A percentile compares a stretch with the other conserved stretches of the same genome.
Evolutionary conservation across 2,329 filamentous ascomycete genomes (phyloP).

Genomic region (Apiospora koreana): DNA sequence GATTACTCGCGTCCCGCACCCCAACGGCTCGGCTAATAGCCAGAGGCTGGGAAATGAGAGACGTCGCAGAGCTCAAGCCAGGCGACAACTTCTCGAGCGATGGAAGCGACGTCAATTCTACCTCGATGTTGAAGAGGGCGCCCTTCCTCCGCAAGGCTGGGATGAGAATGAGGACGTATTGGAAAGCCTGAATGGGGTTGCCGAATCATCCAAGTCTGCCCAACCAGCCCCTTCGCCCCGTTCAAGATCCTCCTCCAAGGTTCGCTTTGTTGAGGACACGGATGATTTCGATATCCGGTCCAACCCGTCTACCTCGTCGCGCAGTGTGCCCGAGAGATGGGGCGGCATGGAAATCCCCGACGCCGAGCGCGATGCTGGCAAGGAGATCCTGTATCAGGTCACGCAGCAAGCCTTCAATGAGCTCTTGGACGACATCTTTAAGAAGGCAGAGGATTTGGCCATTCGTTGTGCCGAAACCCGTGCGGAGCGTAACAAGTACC

Average conservation of each 20-base stretch:
- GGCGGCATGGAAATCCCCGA: conserved; percentile 78
- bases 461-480: conserved; percentile 67
- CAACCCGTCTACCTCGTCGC: conserved; percentile 72
- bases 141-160: conserved; percentile 64
- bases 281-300: conserved; percentile 71
- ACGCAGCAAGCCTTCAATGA: conserved; percentile 94
- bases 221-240: conserved; percentile 47
- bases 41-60: conserved; percentile 39
- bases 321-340: conserved; percentile 73
- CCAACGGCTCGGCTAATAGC: conserved; percentile 34
- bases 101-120: conserved; percentile 82
- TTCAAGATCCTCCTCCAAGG: conserved; percentile 77
- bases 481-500: conserved; percentile 58
- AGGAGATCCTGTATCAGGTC: conserved; percentile 87
- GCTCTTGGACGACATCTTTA: conserved; percentile 84
- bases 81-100: conserved; percentile 63
- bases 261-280: conserved; percentile 72
- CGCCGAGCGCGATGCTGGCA: conserved; percentile 79
- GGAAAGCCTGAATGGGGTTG: conserved; percentile 35
- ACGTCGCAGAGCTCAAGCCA: conserved; percentile 43
- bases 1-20: conserved; percentile 34
- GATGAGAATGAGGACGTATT: conserved; percentile 60
- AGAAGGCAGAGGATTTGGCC: conserved; percentile 74
- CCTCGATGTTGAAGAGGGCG: conserved; percentile 81
- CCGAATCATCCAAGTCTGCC: conserved; percentile 46